Conservation (phyloP, 345 rosid genomes). For the Raphanus sativus region DNA sequence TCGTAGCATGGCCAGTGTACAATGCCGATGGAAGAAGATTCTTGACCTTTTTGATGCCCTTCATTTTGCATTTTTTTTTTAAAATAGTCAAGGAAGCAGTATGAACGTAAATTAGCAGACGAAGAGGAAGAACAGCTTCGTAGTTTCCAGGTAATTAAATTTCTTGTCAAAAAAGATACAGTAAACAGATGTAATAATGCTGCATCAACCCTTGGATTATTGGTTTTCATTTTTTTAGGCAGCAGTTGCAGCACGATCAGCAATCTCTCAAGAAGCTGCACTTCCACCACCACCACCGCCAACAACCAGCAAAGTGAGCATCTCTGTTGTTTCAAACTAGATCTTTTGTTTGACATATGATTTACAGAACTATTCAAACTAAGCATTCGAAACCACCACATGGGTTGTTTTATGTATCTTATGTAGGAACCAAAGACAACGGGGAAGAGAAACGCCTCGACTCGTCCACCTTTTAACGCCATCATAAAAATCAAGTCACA, state of each 20-base stretch:
- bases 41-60: not conserved
- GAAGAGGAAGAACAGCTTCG: conserved; percentile 72
- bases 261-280: conserved; percentile 50
- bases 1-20: not conserved
- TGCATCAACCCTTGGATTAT: not conserved
- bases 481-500: conserved; percentile 76
- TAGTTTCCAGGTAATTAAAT: conserved; percentile 70
- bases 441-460: conserved; percentile 58
- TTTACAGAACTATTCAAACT: not conserved
- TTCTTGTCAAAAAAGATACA: not conserved
- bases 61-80: conserved; percentile 3
- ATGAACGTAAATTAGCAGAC: conserved; percentile 69
- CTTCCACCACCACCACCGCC: conserved; percentile 17
- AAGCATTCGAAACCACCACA: not conserved
- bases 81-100: conserved; percentile 70
- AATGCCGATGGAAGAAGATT: not conserved
- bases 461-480: conserved; percentile 53
- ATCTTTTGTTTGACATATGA: not conserved
- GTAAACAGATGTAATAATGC: not conserved
- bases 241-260: conserved; percentile 76
- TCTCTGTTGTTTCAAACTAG: not conserved
- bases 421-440: conserved; percentile 52
- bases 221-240: conserved; percentile 50
- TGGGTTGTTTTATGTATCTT: conserved; percentile 12
- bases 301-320: conserved; percentile 50